A percentile compares a stretch with the other conserved stretches of the same genome.
Conservation (phyloP, 1,139 yeast species). For the Taphrina confusa region DNA sequence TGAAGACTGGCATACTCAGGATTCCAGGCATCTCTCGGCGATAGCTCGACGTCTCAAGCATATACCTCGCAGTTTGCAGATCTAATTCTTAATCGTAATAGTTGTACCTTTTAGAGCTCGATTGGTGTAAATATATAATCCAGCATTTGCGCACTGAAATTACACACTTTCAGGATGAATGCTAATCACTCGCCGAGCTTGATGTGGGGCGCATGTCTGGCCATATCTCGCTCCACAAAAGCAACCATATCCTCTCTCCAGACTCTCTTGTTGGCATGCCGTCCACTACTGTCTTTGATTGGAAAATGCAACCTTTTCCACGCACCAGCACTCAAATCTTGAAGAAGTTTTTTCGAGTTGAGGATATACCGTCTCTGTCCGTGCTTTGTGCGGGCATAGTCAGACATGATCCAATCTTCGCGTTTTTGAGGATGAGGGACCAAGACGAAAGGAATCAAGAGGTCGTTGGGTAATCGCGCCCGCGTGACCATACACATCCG, state of each 20-base stretch:
- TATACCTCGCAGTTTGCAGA: no score
- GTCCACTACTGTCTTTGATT: no score
- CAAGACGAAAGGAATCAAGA: conserved; percentile 13
- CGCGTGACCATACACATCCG: conserved; percentile 17
- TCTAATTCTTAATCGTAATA: no score
- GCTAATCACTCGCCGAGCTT: conserved; percentile 1
- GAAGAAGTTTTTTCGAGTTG: conserved; percentile 6
- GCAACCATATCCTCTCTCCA: conserved; percentile 27
- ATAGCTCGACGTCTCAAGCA: no score
- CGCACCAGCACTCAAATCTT: background rate
- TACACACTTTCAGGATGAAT: no score
- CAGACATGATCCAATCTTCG: conserved; percentile 31
- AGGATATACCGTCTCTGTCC: conserved; percentile 2
- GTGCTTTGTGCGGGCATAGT: background rate
- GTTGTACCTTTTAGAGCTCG: no score
- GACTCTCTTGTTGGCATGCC: background rate
- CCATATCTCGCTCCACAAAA: conserved; percentile 19
- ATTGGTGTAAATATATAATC: no score
- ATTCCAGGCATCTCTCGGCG: conserved; percentile 25
- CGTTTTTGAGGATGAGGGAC: conserved; percentile 6
- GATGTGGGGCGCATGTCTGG: conserved; percentile 8
- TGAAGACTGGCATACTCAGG: conserved; percentile 41
- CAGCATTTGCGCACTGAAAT: no score
- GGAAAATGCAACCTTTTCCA: conserved; percentile 22
- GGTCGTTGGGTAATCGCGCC: conserved; percentile 7